phyloP scores from a whole-genome alignment of 495 filamentous ascomycete genomes.

The Glonium stellatum region DNA sequence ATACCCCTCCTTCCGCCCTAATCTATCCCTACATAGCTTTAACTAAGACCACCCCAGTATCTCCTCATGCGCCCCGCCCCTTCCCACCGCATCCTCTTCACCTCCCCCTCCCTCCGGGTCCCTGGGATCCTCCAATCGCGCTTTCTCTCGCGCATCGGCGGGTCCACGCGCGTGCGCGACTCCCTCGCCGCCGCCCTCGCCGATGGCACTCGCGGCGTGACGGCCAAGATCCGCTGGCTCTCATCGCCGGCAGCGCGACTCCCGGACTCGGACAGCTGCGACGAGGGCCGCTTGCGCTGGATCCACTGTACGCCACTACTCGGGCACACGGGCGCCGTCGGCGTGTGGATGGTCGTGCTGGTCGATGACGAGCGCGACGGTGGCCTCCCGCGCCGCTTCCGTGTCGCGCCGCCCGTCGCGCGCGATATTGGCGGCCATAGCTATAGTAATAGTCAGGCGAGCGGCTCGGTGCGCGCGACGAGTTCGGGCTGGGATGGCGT shows the following conservation, averaged over 20 bases:
- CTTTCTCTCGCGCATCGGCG: conserved; percentile 56
- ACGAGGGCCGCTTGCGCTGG: conserved; percentile 49
- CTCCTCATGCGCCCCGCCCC: conserved; percentile 57
- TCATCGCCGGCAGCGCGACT: conserved; percentile 32
- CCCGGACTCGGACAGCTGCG: conserved; percentile 33
- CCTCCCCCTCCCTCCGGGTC: conserved; percentile 55
- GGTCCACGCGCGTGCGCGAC: conserved; percentile 44
- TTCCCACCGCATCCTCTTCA: conserved; percentile 57
- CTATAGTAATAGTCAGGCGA: too few species aligned
- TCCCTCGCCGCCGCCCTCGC: conserved; percentile 49
- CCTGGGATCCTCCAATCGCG: conserved; percentile 58
- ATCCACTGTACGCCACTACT: conserved; percentile 60
- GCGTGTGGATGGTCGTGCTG: conserved; percentile 63
- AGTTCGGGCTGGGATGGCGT: background rate
- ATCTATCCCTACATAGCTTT: background rate
- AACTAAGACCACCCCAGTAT: conserved; percentile 39
- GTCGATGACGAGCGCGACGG: conserved; percentile 45
- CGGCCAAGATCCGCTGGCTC: conserved; percentile 54
- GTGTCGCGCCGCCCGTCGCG: conserved; percentile 11
- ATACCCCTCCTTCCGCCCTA: background rate
- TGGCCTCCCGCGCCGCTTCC: background rate
- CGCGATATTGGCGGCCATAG: background rate
- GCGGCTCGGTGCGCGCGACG: background rate
- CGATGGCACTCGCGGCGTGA: conserved; percentile 48
- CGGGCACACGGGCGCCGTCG: conserved; percentile 50